These are phyloP conservation scores for Paecilomyces dactylethromorphus DNA, from an alignment of 2,329 filamentous ascomycete species.

Conservation along the genomic window DNA sequence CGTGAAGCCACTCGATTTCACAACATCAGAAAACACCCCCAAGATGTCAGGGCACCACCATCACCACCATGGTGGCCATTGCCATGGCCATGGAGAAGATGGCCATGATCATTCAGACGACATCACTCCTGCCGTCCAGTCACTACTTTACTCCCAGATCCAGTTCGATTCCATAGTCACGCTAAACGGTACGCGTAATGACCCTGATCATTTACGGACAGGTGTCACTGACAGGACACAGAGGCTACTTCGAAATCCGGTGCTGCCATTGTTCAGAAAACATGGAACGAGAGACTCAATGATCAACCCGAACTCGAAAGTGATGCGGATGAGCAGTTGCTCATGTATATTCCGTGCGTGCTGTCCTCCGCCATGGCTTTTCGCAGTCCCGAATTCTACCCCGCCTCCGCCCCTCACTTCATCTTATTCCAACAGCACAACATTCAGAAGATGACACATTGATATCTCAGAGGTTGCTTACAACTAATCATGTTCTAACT, in stretches of 20 bases:
- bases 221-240: constrained; percentile 7
- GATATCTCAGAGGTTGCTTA: neutral
- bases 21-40: neutral
- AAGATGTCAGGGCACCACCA: constrained; percentile 31
- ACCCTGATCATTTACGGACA: neutral
- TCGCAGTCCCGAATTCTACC: constrained; percentile 1
- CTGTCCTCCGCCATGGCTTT: neutral
- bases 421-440: constrained; percentile 14
- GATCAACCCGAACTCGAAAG: constrained; percentile 70
- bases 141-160: constrained; percentile 85
- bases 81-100: constrained; percentile 46
- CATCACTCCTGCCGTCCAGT: constrained; percentile 83
- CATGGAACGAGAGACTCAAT: constrained; percentile 74
- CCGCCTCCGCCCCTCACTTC: constrained; percentile 1
- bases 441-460: constrained; percentile 2
- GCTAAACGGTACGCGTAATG: constrained; percentile 56
- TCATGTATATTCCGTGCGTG: constrained; percentile 81
- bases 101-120: constrained; percentile 87
- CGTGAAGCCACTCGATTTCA: neutral
- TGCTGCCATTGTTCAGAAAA: constrained; percentile 74
- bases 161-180: constrained; percentile 79
- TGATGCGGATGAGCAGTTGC: constrained; percentile 85
- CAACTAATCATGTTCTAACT: neutral
- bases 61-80: constrained; percentile 30
- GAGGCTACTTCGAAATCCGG: constrained; percentile 62